Evolutionary conservation across 2,329 filamentous ascomycete species (phyloP), one percentile per base, ranked within the genome.

Genomic region (Fusarium tricinctum): DNA sequence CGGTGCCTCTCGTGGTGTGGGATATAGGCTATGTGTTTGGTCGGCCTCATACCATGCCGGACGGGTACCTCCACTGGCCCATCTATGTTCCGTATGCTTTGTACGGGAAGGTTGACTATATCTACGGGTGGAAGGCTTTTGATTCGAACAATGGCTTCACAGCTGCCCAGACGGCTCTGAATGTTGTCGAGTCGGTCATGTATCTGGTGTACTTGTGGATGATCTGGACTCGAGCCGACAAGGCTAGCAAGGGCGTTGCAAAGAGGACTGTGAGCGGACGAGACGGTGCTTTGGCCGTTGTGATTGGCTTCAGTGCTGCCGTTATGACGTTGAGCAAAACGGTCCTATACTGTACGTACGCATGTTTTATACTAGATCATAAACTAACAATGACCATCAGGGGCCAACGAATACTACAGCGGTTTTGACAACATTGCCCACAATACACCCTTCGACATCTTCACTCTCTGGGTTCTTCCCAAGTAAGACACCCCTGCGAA

Each of bases 1-100:
- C 92, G 20, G 81, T 96, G 17, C 92, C 92, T 2, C 85, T 97
- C 63, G 92, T 97, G 48, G 75, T 88, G 50, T 97, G 94, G 94
- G 94, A 97, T 81, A 87, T 87, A 30, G 82, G 83, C 59, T 97
- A 97, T 81, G 88, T 97, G 39, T 83, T 97, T 46, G 82, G 92
- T 54, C 92, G 94, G 20, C 94, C 94, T 30, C 87, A 90, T 78
- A 92, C 89, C 58, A 96, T 97, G 92, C 88, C 90, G 0, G 92
- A 92, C 70, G 93, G 93, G 17, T 80, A 79, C 46, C 82, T 91
- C 52, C 92, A 97, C 81, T 83, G 81, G 81, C 91, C 92, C 2
- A 73, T 97, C 42, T 97, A 88, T 86, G 81, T 80, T 30, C 93
- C 92, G 0, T 97, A 97, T 80, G 88, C 86, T 74, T 87, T 97